Evolutionary conservation across 345 rosid species (phyloP), one percentile per base, ranked within the genome.

Genomic region (Erysimum cheiranthoides): DNA sequence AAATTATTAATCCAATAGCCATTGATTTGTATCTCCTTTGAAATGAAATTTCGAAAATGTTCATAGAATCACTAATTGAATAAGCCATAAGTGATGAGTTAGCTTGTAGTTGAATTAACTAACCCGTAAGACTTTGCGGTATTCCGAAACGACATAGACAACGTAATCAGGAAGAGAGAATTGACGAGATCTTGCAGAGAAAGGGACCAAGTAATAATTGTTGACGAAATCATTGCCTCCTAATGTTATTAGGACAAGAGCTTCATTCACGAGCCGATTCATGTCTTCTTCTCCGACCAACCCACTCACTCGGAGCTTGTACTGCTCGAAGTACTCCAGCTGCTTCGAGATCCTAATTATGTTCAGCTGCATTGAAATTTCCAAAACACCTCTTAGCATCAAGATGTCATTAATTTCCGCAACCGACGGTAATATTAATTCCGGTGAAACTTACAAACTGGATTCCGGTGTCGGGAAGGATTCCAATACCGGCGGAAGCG

Each of bases 201-300:
- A 87, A 6, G 98, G 98, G 57, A 93, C 94, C 85, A 92, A 78
- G 73, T 68, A 93, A 67, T 91, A 93, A 78, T 93, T 93, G 83
- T 91, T 93, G 27, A 91, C 96, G 12, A 93, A 93, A 71, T 93
- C 98, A 14, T 93, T 93, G 73, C 97, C 98, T 4, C 98, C 97
- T 0, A 85, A 75, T 1, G 94, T 87, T 66, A 91, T 84, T 30
- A 93, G 87, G 10, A 86, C 78, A 8, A 91, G 87, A 18, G 94
- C 90, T 59, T 77, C 32, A 12, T 79, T 89, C 8, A 93, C 92
- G 1, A 86, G 86, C 52, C 70, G 73, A 69, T 59, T 71, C 17
- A 95, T 70, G 68, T 74, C 82, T 35, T 59, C 81, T 7, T 74
- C 32, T 71, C 97, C 98, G 25, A 90, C 73, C 0, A 88, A 76